These are phyloP conservation scores for Paramecium caudatum DNA, from an alignment of 73 alveolate species.

Conservation along the genomic window DNA sequence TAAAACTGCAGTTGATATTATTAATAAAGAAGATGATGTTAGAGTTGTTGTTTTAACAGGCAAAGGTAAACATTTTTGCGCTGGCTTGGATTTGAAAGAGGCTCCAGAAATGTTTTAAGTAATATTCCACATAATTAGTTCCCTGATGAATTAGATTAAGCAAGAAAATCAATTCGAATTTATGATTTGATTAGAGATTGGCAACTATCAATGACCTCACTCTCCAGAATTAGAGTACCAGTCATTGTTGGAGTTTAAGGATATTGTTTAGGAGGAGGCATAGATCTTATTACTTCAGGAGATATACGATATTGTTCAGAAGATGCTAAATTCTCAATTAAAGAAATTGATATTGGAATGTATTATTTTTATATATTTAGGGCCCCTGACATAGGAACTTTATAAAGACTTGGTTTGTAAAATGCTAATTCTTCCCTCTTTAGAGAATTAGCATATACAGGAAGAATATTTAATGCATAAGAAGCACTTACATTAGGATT, in stretches of 20 bases:
- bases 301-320: conserved; percentile 86
- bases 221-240: conserved; percentile 73
- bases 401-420: conserved; percentile 78
- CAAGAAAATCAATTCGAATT: conserved; percentile 59
- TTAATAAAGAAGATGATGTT: conserved; percentile 66
- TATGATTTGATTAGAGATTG: conserved; percentile 60
- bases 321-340: conserved; percentile 84
- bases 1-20: neutral
- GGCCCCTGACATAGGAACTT: conserved; percentile 87
- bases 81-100: conserved; percentile 84
- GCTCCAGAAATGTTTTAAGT: conserved; percentile 63
- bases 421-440: conserved; percentile 78
- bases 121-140: neutral
- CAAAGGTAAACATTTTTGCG: conserved; percentile 83
- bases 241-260: conserved; percentile 89
- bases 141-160: conserved; percentile 65
- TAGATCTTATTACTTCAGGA: conserved; percentile 85
- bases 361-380: neutral
- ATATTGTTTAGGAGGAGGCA: conserved; percentile 87
- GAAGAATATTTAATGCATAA: conserved; percentile 80
- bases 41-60: conserved; percentile 83
- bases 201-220: conserved; percentile 31
- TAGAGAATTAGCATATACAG: conserved; percentile 87
- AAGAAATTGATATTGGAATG: conserved; percentile 89
- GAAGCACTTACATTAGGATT: conserved; percentile 72